phyloP scores from a whole-genome alignment of 2,329 filamentous ascomycete species.

The Ophiostoma himal-ulmi region DNA sequence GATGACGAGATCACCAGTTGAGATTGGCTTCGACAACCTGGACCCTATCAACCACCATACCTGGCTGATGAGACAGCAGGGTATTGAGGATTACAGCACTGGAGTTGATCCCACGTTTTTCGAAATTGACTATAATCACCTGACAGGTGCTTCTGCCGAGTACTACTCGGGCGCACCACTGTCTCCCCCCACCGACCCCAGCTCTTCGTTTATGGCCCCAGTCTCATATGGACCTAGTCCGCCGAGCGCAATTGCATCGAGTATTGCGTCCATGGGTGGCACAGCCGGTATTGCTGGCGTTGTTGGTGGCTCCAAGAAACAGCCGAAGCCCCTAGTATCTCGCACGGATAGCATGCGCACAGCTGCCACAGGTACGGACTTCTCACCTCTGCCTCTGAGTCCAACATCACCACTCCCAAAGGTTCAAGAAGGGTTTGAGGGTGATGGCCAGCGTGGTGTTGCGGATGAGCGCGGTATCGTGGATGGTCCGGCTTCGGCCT shows the following conservation, averaged over 20 bases:
- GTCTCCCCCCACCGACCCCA: constrained; percentile 27
- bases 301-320: constrained; percentile 9
- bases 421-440: not conserved
- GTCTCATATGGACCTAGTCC: constrained; percentile 15
- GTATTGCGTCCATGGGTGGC: constrained; percentile 21
- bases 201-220: constrained; percentile 19
- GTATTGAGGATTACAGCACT: constrained; percentile 19
- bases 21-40: constrained; percentile 14
- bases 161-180: constrained; percentile 29
- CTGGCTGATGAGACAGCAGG: constrained; percentile 24
- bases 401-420: constrained; percentile 25
- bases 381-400: constrained; percentile 26
- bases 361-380: constrained; percentile 15
- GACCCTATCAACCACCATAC: constrained; percentile 21
- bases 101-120: constrained; percentile 19
- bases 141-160: constrained; percentile 29
- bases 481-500: not conserved
- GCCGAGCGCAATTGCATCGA: constrained; percentile 17
- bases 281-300: constrained; percentile 19
- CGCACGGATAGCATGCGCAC: constrained; percentile 23
- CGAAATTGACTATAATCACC: constrained; percentile 24
- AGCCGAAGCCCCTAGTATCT: constrained; percentile 12
- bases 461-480: not conserved
- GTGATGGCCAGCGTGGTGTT: not conserved
- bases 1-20: constrained; percentile 19